phyloP scores from a whole-genome alignment of 805 yeast species.

The Saturnispora ahearnii region DNA sequence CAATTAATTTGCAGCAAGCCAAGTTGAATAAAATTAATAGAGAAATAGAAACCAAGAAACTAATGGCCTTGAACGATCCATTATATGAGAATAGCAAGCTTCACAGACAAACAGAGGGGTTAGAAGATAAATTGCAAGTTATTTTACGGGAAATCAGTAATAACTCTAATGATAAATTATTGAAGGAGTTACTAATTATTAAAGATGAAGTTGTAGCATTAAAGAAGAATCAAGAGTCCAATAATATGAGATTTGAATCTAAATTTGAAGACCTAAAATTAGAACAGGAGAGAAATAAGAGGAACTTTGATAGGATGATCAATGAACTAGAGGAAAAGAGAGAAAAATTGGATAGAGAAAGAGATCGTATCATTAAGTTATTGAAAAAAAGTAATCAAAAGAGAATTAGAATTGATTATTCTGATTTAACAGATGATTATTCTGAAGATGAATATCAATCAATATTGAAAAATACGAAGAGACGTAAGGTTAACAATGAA shows the following conservation, averaged over 20 bases:
- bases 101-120: constrained; percentile 6
- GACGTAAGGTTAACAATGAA: background rate
- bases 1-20: background rate
- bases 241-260: constrained; percentile 58
- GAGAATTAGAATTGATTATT: constrained; percentile 6
- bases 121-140: constrained; percentile 12
- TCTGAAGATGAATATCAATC: background rate
- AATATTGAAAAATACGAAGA: background rate
- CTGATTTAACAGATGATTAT: background rate
- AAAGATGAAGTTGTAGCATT: constrained; percentile 19
- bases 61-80: constrained; percentile 1
- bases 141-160: constrained; percentile 15
- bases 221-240: constrained; percentile 31
- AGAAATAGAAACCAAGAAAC: constrained; percentile 6
- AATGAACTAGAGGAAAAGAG: constrained; percentile 21
- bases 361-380: constrained; percentile 18
- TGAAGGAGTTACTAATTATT: constrained; percentile 16
- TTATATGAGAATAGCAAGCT: constrained; percentile 8
- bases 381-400: constrained; percentile 15
- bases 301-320: constrained; percentile 20
- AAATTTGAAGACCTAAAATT: constrained; percentile 56
- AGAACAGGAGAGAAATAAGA: constrained; percentile 30
- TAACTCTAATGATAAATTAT: constrained; percentile 13
- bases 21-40: constrained; percentile 10
- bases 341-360: constrained; percentile 22